Base-by-base conservation (phyloP, 192 early-diverging fungal species). In the Glomus cerebriforme region DNA sequence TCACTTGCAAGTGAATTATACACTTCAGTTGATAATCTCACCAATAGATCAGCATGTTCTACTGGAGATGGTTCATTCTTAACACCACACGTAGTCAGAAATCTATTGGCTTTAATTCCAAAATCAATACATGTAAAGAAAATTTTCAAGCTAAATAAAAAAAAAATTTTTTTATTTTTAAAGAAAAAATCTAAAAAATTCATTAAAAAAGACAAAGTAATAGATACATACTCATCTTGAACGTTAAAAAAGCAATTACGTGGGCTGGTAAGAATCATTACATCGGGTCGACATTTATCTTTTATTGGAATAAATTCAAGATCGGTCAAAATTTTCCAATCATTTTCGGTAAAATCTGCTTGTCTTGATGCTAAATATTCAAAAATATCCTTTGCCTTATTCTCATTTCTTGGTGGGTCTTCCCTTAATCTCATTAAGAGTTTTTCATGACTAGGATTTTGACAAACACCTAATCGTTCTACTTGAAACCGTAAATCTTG, bases 21-120 rank as follows among this genome's bases (percentile, higher is more conserved):
- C 81, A 93, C 91, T 32, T 86, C 45, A 1, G 82, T 69, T 10
- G 92, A 91, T 3, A 86, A 81, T 3, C 86, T 86, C 0, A 94
- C 87, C 13, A 97, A 81, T 65, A 89, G 83, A 9, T 86, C 79
- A 0, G 94, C 88, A 26, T 96, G 72, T 58, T 97, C 95, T 9
- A 87, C 49, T 3, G 92, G 88, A 0, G 92, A 87, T 0, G 96
- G 96, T 66, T 94, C 92, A 39, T 92, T 89, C 73, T 91, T 92
- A 13, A 96, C 93, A 67, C 96, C 96, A 78, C 96, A 97, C 2
- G 87, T 86, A 43, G 90, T 87, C 62, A 97, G 81, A 75, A 97
- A 97, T 7, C 84, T 80, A 79, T 95, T 93, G 7, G 92, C 95
- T 1, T 83, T 45, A 0, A 80, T 49, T 2, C 93, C 94, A 84